phyloP scores from a whole-genome alignment of 2,329 filamentous ascomycete genomes.

The Dactylellina cionopaga region DNA sequence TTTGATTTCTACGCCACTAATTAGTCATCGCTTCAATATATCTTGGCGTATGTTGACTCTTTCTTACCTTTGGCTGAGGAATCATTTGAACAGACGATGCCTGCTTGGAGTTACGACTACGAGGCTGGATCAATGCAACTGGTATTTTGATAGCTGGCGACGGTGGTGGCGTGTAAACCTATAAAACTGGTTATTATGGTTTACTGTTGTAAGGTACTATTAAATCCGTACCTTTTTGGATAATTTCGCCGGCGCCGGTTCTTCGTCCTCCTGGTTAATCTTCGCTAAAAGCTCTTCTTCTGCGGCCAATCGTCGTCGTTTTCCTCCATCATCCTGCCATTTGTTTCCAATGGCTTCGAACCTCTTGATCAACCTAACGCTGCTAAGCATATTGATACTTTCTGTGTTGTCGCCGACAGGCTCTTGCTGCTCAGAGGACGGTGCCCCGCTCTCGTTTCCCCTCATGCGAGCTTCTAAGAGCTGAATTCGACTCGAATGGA shows the following conservation, averaged over 20 bases:
- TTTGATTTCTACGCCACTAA: slow-evolving; percentile 16
- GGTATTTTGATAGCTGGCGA: neutral
- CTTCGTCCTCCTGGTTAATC: neutral
- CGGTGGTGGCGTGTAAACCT: too few species aligned
- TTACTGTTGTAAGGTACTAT: too few species aligned
- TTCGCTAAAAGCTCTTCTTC: neutral
- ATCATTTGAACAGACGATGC: slow-evolving; percentile 20
- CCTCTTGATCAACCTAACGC: neutral
- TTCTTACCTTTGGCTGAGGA: slow-evolving; percentile 41
- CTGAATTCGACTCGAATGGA: slow-evolving; percentile 1
- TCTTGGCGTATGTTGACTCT: neutral
- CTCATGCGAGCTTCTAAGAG: slow-evolving; percentile 36
- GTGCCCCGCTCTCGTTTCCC: neutral
- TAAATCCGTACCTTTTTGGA: neutral
- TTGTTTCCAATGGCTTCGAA: neutral
- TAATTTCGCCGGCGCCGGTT: neutral
- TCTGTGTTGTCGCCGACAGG: neutral
- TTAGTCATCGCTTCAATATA: too few species aligned
- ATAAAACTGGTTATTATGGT: too few species aligned
- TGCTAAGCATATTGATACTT: neutral
- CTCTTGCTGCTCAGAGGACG: neutral
- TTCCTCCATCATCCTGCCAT: neutral
- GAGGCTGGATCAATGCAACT: slow-evolving; percentile 25
- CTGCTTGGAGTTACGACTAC: slow-evolving; percentile 10
- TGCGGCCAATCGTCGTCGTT: neutral